Percentiles rank a stretch among this genome's conserved stretches.
Conservation (phyloP, 305 asterid genomes). For the Rubia tinctorum region DNA sequence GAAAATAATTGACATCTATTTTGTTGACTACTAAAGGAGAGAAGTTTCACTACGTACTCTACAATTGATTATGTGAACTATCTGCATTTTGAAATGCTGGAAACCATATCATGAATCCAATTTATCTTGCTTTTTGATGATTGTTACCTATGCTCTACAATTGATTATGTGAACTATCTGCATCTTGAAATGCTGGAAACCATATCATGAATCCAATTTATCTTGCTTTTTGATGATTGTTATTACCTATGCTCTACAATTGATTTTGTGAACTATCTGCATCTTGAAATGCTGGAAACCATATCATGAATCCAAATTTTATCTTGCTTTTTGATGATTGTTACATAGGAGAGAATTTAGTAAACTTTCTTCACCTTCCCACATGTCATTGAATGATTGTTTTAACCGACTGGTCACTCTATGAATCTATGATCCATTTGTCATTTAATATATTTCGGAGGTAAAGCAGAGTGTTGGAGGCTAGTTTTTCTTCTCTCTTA, state of each 20-base stretch:
- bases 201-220: neutral
- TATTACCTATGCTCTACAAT: neutral
- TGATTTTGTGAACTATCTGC: neutral
- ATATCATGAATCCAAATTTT: neutral
- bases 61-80: neutral
- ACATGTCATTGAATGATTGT: neutral
- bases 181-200: slow-evolving; percentile 1
- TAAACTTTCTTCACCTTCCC: neutral
- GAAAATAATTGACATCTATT: neutral
- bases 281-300: neutral
- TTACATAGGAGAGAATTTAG: neutral
- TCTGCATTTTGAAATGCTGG: slow-evolving; percentile 8
- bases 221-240: neutral
- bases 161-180: neutral
- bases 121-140: neutral
- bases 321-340: neutral
- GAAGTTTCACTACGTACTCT: neutral
- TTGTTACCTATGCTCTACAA: neutral
- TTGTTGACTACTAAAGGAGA: neutral
- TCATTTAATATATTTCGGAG: neutral
- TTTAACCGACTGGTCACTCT: neutral
- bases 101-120: neutral
- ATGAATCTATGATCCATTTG: neutral
- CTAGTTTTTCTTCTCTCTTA: neutral
- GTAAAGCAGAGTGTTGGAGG: neutral